Percentiles rank a stretch among this genome's conserved stretches.
phyloP scores from a whole-genome alignment of 2,329 filamentous ascomycete species.

The Teratosphaeria pseudoeucalypti region DNA sequence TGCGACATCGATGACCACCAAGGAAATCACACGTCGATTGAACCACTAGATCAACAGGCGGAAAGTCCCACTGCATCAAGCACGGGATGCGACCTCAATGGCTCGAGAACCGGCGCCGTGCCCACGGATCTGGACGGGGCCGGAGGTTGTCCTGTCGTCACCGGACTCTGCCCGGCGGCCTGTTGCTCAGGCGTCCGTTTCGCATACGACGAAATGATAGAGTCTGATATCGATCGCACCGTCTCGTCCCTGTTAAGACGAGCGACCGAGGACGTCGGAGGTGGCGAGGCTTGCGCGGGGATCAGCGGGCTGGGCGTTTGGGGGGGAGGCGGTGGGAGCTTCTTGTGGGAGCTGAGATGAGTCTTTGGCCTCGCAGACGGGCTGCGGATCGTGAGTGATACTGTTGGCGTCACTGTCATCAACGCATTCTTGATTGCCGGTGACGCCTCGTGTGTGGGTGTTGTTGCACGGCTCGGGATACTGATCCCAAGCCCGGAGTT shows the following conservation, averaged over 20 bases:
- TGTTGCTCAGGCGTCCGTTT: slow-evolving; percentile 5
- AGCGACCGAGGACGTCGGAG: background rate
- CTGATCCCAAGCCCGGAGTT: slow-evolving; percentile 12
- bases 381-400: background rate
- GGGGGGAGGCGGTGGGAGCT: slow-evolving; percentile 15
- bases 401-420: background rate
- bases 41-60: background rate
- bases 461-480: slow-evolving; percentile 1
- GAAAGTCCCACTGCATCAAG: background rate
- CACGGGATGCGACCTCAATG: background rate
- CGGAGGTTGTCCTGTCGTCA: background rate
- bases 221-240: slow-evolving; percentile 20
- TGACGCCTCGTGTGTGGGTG: background rate
- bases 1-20: no score
- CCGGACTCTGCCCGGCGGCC: background rate
- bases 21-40: background rate
- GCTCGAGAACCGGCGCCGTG: background rate
- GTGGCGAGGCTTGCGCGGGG: background rate
- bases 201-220: slow-evolving; percentile 24
- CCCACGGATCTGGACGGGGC: background rate
- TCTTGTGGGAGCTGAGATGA: slow-evolving; percentile 13
- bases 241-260: slow-evolving; percentile 14
- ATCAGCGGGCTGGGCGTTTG: slow-evolving; percentile 6
- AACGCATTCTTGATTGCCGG: background rate
- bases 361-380: slow-evolving; percentile 6